phyloP scores from a whole-genome alignment of 352 stramenopile genomes.

The Aphanomyces stellatus region DNA sequence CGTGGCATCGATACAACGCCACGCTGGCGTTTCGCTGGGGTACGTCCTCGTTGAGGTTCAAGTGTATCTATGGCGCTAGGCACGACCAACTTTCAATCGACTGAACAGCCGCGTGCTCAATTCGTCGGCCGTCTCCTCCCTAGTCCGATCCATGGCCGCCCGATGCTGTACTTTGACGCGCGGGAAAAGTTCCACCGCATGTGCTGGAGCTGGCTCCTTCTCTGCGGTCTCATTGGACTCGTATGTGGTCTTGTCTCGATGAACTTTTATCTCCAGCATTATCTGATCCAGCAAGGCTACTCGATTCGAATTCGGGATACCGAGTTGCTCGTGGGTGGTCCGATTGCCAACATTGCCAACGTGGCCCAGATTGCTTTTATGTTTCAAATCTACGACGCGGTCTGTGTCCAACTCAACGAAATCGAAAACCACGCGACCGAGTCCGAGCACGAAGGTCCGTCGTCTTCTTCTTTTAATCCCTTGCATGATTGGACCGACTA shows the following conservation, averaged over 20 bases:
- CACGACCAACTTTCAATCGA: conserved; percentile 59
- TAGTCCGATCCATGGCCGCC: conserved; percentile 61
- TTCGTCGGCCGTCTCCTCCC: conserved; percentile 65
- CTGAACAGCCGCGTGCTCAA: conserved; percentile 54
- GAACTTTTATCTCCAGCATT: conserved; percentile 70
- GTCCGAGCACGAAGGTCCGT: conserved; percentile 78
- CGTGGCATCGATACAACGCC: conserved; percentile 80
- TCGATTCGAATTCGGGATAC: conserved; percentile 48
- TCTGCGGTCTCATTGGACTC: conserved; percentile 63
- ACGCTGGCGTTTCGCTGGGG: conserved; percentile 78
- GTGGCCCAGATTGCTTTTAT: conserved; percentile 81
- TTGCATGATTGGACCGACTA: neutral
- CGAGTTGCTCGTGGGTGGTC: conserved; percentile 49
- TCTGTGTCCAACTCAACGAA: conserved; percentile 84
- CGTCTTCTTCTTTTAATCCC: neutral
- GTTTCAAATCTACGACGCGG: conserved; percentile 86
- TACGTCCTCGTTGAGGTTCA: too few relatives aligned
- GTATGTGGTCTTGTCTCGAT: conserved; percentile 61
- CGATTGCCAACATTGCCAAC: conserved; percentile 62
- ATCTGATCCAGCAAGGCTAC: conserved; percentile 56
- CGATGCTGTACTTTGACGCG: conserved; percentile 54
- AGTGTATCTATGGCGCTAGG: too few relatives aligned
- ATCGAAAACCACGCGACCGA: conserved; percentile 91
- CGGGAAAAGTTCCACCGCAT: conserved; percentile 64
- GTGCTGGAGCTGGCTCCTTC: conserved; percentile 66